Percentiles rank a stretch among this genome's conserved stretches.
Evolutionary conservation across 768 basidiomycete species (phyloP).

Genomic region (Lentinula boryana): DNA sequence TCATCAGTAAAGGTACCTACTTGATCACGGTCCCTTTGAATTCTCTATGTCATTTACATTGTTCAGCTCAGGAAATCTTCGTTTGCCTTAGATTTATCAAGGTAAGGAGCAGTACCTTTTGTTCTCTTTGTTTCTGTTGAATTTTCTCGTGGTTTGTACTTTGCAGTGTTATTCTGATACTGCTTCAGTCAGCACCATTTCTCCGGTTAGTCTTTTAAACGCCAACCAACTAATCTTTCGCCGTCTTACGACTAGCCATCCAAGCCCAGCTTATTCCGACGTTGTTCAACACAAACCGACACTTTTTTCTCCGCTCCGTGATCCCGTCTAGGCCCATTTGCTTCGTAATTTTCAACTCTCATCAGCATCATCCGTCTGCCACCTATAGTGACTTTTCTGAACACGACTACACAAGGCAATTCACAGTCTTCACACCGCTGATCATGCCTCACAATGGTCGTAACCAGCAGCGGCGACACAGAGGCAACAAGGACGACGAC

Average conservation of each 20-base stretch:
- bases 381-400: neutral
- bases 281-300: neutral
- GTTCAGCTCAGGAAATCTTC: neutral
- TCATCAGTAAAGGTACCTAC: neutral
- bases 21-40: neutral
- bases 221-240: neutral
- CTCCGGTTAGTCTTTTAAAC: neutral
- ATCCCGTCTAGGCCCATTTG: neutral
- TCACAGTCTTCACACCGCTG: neutral
- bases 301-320: neutral
- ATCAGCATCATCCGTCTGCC: neutral
- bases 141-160: neutral
- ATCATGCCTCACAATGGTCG: slow-evolving; percentile 34
- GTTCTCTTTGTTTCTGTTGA: neutral
- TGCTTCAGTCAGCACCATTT: neutral
- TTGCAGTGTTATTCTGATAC: neutral
- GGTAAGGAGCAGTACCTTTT: neutral
- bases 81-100: neutral
- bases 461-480: slow-evolving; percentile 41
- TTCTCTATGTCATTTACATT: neutral
- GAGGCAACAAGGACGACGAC: slow-evolving; percentile 47
- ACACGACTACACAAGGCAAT: neutral
- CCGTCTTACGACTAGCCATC: neutral
- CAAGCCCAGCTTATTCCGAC: neutral
- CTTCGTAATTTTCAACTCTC: neutral